Conservation (phyloP, 1,284 basidiomycete genomes). For the Entoloma clypeatum region DNA sequence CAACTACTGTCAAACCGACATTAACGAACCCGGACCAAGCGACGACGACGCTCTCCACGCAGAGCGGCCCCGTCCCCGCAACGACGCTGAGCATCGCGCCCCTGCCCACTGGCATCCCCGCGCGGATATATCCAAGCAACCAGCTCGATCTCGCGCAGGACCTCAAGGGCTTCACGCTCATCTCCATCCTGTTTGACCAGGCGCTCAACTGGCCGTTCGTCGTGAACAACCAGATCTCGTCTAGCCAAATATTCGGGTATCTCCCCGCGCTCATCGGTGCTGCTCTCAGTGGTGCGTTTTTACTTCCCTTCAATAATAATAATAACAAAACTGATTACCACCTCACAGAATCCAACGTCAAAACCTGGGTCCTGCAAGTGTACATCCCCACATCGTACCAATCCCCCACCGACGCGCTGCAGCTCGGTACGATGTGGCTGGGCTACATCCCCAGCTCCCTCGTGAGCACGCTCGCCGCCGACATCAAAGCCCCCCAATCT, state of each 20-base stretch:
- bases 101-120: constrained; percentile 58
- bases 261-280: constrained; percentile 48
- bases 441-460: constrained; percentile 50
- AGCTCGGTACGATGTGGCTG: constrained; percentile 58
- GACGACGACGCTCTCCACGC: constrained; percentile 38
- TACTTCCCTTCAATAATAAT: constrained; percentile 6
- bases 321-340: constrained; percentile 7
- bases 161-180: constrained; percentile 39
- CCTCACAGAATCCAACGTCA: constrained; percentile 36
- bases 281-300: constrained; percentile 47
- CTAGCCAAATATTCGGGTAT: constrained; percentile 62
- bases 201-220: constrained; percentile 65
- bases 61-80: constrained; percentile 24
- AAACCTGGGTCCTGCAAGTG: constrained; percentile 57
- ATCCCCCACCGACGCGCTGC: constrained; percentile 37
- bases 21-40: constrained; percentile 56
- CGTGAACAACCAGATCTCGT: constrained; percentile 39
- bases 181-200: constrained; percentile 56
- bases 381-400: constrained; percentile 53
- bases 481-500: constrained; percentile 54
- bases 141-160: constrained; percentile 26
- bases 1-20: constrained; percentile 27
- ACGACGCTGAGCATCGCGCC: constrained; percentile 28
- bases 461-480: constrained; percentile 49
- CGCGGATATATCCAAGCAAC: constrained; percentile 51